Evolutionary conservation across 768 basidiomycete species (phyloP).

Genomic region (Mycena floridula): DNA sequence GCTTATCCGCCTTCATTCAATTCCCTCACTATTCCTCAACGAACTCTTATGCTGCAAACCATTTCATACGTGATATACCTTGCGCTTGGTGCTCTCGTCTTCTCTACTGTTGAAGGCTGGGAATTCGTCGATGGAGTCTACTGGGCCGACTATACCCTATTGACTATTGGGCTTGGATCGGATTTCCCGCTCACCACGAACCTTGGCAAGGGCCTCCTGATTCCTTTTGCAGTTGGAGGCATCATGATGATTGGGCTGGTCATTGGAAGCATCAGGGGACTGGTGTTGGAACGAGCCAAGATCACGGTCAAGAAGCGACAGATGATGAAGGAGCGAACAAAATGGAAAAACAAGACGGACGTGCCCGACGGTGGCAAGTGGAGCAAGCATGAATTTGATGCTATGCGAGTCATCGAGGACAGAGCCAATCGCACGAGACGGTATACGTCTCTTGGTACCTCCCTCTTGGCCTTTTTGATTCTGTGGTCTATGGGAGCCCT

Average conservation of each 20-base stretch:
- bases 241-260: constrained; percentile 32
- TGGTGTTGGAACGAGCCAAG: constrained; percentile 32
- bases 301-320: constrained; percentile 25
- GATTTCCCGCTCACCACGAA: constrained; percentile 28
- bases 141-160: constrained; percentile 37
- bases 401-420: constrained; percentile 28
- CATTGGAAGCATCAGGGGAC: constrained; percentile 28
- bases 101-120: constrained; percentile 29
- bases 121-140: constrained; percentile 31
- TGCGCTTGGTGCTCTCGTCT: constrained; percentile 31
- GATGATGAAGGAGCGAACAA: constrained; percentile 26
- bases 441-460: constrained; percentile 22
- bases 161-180: constrained; percentile 34
- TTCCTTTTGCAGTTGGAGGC: constrained; percentile 32
- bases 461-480: constrained; percentile 20
- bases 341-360: constrained; percentile 4
- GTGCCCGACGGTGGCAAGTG: constrained; percentile 17
- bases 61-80: constrained; percentile 33
- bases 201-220: constrained; percentile 22
- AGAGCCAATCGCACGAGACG: constrained; percentile 17
- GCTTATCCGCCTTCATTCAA: constrained; percentile 31
- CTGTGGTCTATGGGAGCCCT: constrained; percentile 32
- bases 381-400: constrained; percentile 29
- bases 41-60: constrained; percentile 37
- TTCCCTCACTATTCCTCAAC: constrained; percentile 31